Conservation (phyloP, 2,329 filamentous ascomycete genomes). For the Harringtonia lauricola region DNA sequence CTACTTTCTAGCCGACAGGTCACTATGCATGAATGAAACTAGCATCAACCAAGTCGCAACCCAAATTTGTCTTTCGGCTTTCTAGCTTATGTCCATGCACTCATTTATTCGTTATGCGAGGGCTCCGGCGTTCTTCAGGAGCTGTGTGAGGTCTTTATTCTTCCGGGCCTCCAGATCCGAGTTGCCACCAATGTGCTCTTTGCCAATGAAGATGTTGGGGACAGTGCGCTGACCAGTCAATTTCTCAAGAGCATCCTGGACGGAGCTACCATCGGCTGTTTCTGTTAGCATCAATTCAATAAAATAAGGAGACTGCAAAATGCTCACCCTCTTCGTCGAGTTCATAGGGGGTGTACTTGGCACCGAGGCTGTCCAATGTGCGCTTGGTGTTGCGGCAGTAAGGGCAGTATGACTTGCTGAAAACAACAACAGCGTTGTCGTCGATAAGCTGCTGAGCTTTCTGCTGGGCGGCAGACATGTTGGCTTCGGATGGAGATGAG, state of each 20-base stretch:
- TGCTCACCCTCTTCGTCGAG: constrained; percentile 72
- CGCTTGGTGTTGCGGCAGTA: constrained; percentile 78
- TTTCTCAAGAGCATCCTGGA: constrained; percentile 74
- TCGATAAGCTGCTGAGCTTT: constrained; percentile 83
- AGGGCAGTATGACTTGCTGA: constrained; percentile 94
- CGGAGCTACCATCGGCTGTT: constrained; percentile 66
- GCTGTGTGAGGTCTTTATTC: constrained; percentile 48
- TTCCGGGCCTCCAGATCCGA: constrained; percentile 61
- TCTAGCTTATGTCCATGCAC: background rate
- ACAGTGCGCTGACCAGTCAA: constrained; percentile 80
- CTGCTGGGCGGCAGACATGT: constrained; percentile 71
- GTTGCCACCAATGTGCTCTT: constrained; percentile 94
- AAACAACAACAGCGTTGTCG: constrained; percentile 83
- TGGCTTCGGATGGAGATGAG: constrained; percentile 37
- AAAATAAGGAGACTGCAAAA: background rate
- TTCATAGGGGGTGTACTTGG: constrained; percentile 68
- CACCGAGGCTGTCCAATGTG: constrained; percentile 56
- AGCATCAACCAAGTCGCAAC: too few species aligned
- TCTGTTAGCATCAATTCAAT: constrained; percentile 11
- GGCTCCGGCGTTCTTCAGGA: constrained; percentile 32
- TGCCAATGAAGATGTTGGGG: constrained; percentile 86
- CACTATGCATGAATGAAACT: too few species aligned
- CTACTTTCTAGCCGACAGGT: too few species aligned
- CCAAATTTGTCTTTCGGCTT: too few species aligned
- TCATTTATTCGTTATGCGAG: constrained; percentile 1